Evolutionary conservation across 2,329 filamentous ascomycete genomes (phyloP), one percentile per base, ranked within the genome.

Genomic region (Aspergillus sclerotialis): DNA sequence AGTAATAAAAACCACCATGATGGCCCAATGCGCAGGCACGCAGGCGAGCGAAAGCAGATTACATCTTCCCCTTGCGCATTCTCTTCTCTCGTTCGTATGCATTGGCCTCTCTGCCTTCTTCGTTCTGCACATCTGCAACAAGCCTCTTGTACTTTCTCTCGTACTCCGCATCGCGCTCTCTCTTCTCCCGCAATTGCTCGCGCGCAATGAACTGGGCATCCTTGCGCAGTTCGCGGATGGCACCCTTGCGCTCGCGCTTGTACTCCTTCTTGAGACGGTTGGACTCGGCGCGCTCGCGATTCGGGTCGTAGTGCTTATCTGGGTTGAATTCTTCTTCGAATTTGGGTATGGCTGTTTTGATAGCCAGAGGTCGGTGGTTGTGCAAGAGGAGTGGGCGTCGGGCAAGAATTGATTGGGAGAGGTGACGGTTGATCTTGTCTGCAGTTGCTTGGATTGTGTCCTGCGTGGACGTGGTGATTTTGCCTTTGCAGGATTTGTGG

Each of bases 291-390:
- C 92, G 84, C 63, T 94, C 88, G 48, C 81, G 82, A 64, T 98
- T 84, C 1, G 88, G 88, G 57, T 98, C 93, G 75, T 98, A 96
- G 73, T 96, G 92, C 67, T 88, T 90, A 68, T 84, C 79, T 3
- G 92, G 92, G 61, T 94, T 92, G 75, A 88, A 98, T 38, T 77
- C 75, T 58, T 95, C 90, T 67, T 96, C 92, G 67, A 96, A 98
- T 63, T 94, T 94, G 63, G 92, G 92, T 30, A 95, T 79, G 38
- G 77, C 81, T 6, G 79, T 80, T 61, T 90, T 89, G 69, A 96
- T 94, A 14, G 92, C 82, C 3, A 94, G 74, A 0, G 89, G 87
- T 1, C 76, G 75, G 70, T 98, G 92, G 63, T 92, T 76, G 66
- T 98, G 92, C 3, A 98, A 77, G 51, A 87, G 76, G 18, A 96